Evolutionary conservation across 768 basidiomycete genomes (phyloP), one percentile per base, ranked within the genome.

Genomic region (Phlebiopsis gigantea): DNA sequence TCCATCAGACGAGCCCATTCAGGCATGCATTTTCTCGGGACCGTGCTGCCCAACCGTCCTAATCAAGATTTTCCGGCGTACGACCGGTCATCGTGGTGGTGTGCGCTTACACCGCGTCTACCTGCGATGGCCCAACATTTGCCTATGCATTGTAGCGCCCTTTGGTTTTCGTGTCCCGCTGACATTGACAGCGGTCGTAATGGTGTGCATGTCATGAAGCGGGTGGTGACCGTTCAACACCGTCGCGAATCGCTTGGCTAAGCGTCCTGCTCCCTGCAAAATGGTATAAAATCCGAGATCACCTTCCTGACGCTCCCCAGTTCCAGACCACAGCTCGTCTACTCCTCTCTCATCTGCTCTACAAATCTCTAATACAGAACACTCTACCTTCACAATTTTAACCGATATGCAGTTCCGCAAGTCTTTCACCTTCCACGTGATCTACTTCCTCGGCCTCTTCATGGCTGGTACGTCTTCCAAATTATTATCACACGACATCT

Each of bases 361-460:
- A 17, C 34, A 39, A 17, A 39, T 17, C 34, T 9, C 17, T 17
- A 3, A 39, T 34, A 39, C 34, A 39, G 12, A 39, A 39, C 12
- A 2, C 2, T 39, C 34, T 17, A 39, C 34, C 12, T 39, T 9
- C 31, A n/a, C n/a, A n/a, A n/a, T n/a, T n/a, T n/a, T n/a, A n/a
- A n/a, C 34, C 34, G 34, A 41, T 14, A 51, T 51, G 50, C 50
- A 51, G 50, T 51, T 51, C 50, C 31, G 50, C 34, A 51, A 25
- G 14, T 41, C 34, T 10, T 51, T 51, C 34, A 22, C 39, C 39
- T 39, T 5, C 50, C 50, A 51, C 34, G 50, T 22, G 17, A 21
- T 51, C 34, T 51, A 2, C 31, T 51, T 51, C 30, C 24, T 22
- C 31, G 39, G 19, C 22, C 34, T 41, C 19, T 51, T 51, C 30